phyloP scores from a whole-genome alignment of 1,284 basidiomycete genomes.

The Ustilago cynodontis region DNA sequence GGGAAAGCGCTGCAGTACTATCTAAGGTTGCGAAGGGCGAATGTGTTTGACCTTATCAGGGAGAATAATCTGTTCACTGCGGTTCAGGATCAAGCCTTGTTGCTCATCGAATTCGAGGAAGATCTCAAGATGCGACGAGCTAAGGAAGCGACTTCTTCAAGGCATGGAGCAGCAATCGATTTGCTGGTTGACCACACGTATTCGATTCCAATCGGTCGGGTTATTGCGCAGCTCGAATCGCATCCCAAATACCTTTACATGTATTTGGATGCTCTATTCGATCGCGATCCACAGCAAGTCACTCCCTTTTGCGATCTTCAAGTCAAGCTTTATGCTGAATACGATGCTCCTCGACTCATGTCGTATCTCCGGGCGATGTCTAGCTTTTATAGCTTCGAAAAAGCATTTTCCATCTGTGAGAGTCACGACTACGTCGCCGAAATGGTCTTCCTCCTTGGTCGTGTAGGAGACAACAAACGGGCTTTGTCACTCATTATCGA shows the following conservation, averaged over 20 bases:
- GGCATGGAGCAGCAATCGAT: slow-evolving; percentile 79
- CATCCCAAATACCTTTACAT: slow-evolving; percentile 87
- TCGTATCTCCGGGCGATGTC: slow-evolving; percentile 88
- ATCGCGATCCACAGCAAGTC: slow-evolving; percentile 85
- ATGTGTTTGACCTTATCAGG: slow-evolving; percentile 93
- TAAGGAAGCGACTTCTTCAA: slow-evolving; percentile 18
- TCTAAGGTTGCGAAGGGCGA: slow-evolving; percentile 84
- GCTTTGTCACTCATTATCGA: slow-evolving; percentile 96
- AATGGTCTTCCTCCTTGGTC: slow-evolving; percentile 96
- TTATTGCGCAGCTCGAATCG: slow-evolving; percentile 85
- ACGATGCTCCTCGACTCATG: slow-evolving; percentile 81
- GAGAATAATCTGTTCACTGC: slow-evolving; percentile 95
- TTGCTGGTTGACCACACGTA: slow-evolving; percentile 94
- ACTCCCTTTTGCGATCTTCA: slow-evolving; percentile 86
- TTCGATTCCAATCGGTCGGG: slow-evolving; percentile 91
- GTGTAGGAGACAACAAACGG: slow-evolving; percentile 96
- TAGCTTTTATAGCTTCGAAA: slow-evolving; percentile 89
- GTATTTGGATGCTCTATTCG: slow-evolving; percentile 91
- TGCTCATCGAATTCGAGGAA: slow-evolving; percentile 93
- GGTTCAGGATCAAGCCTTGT: slow-evolving; percentile 89
- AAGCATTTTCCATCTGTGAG: slow-evolving; percentile 90
- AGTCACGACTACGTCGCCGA: slow-evolving; percentile 89
- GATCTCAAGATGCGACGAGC: slow-evolving; percentile 77
- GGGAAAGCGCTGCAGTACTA: slow-evolving; percentile 93
- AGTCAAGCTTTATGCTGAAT: slow-evolving; percentile 91